Evolutionary conservation across 1,284 basidiomycete species (phyloP).

Genomic region (Polyporus tsugae): DNA sequence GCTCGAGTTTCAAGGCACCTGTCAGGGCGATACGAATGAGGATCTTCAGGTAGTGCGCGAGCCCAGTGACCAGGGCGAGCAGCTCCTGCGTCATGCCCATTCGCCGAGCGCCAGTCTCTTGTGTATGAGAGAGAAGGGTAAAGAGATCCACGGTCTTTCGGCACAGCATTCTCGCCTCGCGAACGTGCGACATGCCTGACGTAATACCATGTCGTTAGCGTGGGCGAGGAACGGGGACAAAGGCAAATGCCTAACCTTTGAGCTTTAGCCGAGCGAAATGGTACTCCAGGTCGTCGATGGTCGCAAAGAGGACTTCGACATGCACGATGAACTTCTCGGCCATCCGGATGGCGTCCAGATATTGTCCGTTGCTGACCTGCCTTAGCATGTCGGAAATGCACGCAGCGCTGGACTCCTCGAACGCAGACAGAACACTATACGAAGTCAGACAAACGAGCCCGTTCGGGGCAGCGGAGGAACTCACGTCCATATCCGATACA

Average conservation of each 20-base stretch:
- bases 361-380: constrained; percentile 96
- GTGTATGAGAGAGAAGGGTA: constrained; percentile 95
- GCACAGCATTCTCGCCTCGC: constrained; percentile 98
- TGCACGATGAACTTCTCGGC: constrained; percentile 99
- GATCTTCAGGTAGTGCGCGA: constrained; percentile 99
- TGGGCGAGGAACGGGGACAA: not conserved
- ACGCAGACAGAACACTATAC: constrained; percentile 89
- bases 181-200: constrained; percentile 95
- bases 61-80: constrained; percentile 96
- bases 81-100: constrained; percentile 98
- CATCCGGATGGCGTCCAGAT: constrained; percentile 96
- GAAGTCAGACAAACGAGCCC: constrained; percentile 9
- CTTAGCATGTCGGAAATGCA: constrained; percentile 99
- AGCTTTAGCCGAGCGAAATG: constrained; percentile 85
- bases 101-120: constrained; percentile 87
- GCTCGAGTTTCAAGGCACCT: constrained; percentile 93
- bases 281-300: constrained; percentile 95
- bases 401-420: constrained; percentile 98
- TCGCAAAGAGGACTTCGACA: constrained; percentile 97
- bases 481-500: constrained; percentile 98
- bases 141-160: constrained; percentile 99
- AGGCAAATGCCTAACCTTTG: constrained; percentile 71
- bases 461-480: constrained; percentile 32
- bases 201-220: constrained; percentile 11
- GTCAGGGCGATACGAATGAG: constrained; percentile 98